Percentiles rank a stretch among this genome's conserved stretches.
Conservation (phyloP, 257 asterid genomes). For the Gentiana straminea region DNA sequence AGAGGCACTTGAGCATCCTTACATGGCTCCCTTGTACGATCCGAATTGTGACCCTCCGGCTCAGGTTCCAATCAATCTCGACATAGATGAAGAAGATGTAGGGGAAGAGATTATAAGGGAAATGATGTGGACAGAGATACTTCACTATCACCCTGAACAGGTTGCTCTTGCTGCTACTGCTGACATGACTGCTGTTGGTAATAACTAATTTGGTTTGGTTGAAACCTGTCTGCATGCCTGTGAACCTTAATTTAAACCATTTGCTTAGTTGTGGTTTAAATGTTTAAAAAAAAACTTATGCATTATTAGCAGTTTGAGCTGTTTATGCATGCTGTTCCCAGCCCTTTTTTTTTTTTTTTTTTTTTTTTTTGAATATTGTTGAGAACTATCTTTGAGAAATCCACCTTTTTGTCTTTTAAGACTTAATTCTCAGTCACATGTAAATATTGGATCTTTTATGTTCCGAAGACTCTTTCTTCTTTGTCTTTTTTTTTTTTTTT, state of each 20-base stretch:
- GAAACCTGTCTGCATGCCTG: neutral
- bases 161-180: slow-evolving; percentile 4
- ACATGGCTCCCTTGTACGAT: slow-evolving; percentile 19
- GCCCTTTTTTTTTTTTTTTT: neutral
- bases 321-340: slow-evolving; percentile 7
- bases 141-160: slow-evolving; percentile 14
- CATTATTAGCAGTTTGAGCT: slow-evolving; percentile 12
- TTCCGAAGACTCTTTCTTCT: no score
- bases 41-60: slow-evolving; percentile 19
- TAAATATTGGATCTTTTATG: no score
- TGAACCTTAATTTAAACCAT: slow-evolving; percentile 1
- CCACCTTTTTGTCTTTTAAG: no score
- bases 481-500: no score
- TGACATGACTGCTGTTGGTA: slow-evolving; percentile 3
- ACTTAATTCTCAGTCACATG: no score
- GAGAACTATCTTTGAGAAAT: no score
- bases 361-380: no score
- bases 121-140: slow-evolving; percentile 19
- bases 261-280: neutral
- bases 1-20: slow-evolving; percentile 20
- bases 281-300: slow-evolving; percentile 5
- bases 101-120: slow-evolving; percentile 20
- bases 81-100: slow-evolving; percentile 18
- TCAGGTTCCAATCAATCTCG: slow-evolving; percentile 19
- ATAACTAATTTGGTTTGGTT: neutral